Base-by-base conservation (phyloP, 1,139 yeast genomes). In the Protomyces arabidopsidicola region DNA sequence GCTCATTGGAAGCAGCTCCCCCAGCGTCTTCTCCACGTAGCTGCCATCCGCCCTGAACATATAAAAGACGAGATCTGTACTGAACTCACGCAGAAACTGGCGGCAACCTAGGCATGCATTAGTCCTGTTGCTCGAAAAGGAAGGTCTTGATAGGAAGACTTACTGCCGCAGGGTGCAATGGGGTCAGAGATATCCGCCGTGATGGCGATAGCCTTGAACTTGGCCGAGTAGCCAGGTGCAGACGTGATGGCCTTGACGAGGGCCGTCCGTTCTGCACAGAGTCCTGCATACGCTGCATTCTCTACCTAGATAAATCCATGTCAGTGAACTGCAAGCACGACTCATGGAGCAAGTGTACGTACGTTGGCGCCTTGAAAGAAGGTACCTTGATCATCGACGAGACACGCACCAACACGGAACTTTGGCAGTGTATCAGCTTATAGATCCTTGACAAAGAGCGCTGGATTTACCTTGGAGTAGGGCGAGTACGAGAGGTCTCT, bases 331-430 rank as follows among this genome's bases (percentile, higher is more conserved):
- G 20, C 20, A 3, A 9, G 16, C 42, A 24, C 9, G 6, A 14
- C 16, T 27, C 18, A 14, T 24, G 20, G 35, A 24, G 18, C 10
- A 16, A 12, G 27, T 12, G 10, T 3, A 12, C 55, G 10, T 58
- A 58, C 56, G 38, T 60, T 60, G 31, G 63, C 63, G 9, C 63
- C 63, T 39, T 53, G 58, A 14, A 60, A 53, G 63, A 45, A 60
- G 9, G 45, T 35, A 18, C 63, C 63, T 6, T 52, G 42, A 3
- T 39, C 36, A 34, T 53, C 58, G 18, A 60, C 45, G 48, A 60
- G 48, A 45, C 63, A 60, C 2, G 63, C 63, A n/a, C 63, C 63
- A n/a, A 60, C 63, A 18, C 63, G 55, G 50, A 60, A 60, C 58
- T 60, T 14, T 31, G 34, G 27, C 31, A 45, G n/a, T 16, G 42